A percentile compares a stretch with the other conserved stretches of the same genome.
phyloP scores from a whole-genome alignment of 768 basidiomycete genomes.

The Xanthoconium stramineum region DNA sequence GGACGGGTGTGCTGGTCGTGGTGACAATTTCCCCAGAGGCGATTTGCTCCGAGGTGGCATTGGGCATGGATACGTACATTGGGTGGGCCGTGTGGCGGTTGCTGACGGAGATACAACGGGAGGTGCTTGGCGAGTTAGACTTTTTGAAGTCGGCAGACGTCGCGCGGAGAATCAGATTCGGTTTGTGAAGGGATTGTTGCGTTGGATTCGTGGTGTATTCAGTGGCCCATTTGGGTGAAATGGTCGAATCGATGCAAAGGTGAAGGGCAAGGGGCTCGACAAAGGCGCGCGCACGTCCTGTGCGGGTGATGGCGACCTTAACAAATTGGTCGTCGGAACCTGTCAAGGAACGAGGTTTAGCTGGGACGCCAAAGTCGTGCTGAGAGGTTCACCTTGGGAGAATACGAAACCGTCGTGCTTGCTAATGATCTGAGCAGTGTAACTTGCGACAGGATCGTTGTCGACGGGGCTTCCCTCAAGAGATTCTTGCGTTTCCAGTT shows the following conservation, averaged over 20 bases:
- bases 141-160: neutral
- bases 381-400: neutral
- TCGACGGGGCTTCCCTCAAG: neutral
- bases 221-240: neutral
- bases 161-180: neutral
- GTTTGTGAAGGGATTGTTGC: neutral
- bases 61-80: neutral
- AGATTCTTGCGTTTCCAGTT: neutral
- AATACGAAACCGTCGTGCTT: neutral
- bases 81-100: neutral
- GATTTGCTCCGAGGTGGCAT: conserved; percentile 1
- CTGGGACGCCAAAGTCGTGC: too few relatives aligned
- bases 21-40: neutral
- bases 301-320: neutral
- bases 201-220: neutral
- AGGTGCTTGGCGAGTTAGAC: neutral
- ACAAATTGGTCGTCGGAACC: neutral
- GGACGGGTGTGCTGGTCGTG: neutral
- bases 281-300: neutral
- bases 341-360: neutral
- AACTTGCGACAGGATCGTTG: neutral
- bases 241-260: neutral
- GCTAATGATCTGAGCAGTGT: neutral
- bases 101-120: neutral
- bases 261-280: neutral